Percentiles rank a stretch among this genome's conserved stretches.
These are phyloP conservation scores for Mortierella sp. DNA, from an alignment of 371 early-diverging fungal species.

Conservation along the genomic window DNA sequence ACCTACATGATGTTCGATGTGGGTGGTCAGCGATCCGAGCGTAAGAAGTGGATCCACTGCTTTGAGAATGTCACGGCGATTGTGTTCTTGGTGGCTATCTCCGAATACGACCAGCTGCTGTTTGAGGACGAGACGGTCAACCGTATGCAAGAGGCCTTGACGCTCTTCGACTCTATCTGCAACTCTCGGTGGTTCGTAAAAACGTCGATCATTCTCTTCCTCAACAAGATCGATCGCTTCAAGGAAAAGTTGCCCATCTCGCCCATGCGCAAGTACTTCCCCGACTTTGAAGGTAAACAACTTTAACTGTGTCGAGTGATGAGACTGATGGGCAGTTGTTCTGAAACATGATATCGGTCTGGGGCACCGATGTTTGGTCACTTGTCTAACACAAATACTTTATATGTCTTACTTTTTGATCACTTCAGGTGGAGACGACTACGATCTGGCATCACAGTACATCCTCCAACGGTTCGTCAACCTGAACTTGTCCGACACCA, in stretches of 20 bases:
- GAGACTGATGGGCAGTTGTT: not conserved
- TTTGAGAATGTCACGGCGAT: constrained; percentile 97
- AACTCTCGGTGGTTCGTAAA: constrained; percentile 95
- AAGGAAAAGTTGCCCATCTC: constrained; percentile 87
- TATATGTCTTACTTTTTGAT: not conserved
- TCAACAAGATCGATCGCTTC: constrained; percentile 97
- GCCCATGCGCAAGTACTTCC: constrained; percentile 88
- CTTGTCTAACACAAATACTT: not conserved
- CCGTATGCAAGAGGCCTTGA: constrained; percentile 96
- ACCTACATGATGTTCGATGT: constrained; percentile 96
- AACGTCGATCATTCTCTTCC: constrained; percentile 94
- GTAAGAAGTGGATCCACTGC: constrained; percentile 97
- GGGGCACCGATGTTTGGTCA: not conserved
- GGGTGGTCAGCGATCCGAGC: constrained; percentile 92
- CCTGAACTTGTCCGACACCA: constrained; percentile 85
- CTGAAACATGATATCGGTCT: constrained; percentile 2
- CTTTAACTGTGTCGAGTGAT: not conserved
- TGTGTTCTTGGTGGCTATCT: constrained; percentile 93
- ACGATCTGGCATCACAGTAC: constrained; percentile 87
- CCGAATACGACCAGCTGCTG: constrained; percentile 95
- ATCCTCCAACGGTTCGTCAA: constrained; percentile 87
- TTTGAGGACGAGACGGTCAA: constrained; percentile 96
- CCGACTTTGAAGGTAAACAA: constrained; percentile 77
- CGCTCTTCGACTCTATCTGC: constrained; percentile 95
- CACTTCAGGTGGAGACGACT: constrained; percentile 75